Evolutionary conservation across 495 filamentous ascomycete genomes (phyloP).

Genomic region (Penicillium egyptiacum): DNA sequence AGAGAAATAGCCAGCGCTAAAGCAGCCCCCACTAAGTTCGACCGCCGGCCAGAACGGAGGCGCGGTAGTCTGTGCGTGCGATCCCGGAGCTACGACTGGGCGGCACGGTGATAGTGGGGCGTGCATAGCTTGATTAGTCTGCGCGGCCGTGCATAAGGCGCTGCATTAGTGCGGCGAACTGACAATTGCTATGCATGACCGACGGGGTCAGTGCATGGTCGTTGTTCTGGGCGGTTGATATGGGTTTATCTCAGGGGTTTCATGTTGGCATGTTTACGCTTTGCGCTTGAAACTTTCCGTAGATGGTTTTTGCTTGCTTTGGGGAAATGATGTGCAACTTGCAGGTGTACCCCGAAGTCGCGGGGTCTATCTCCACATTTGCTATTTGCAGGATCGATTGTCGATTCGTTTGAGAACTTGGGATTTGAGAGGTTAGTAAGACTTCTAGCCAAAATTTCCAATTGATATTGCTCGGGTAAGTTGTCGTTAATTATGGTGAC

Average conservation of each 20-base stretch:
- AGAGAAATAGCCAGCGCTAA: slow-evolving; percentile 1
- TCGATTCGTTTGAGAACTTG: background rate
- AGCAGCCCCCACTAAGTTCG: slow-evolving; percentile 14
- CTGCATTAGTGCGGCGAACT: slow-evolving; percentile 34
- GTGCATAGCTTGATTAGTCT: slow-evolving; percentile 16
- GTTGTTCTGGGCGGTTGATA: slow-evolving; percentile 11
- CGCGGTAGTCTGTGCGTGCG: slow-evolving; percentile 28
- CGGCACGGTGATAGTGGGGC: slow-evolving; percentile 21
- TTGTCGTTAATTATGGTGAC: background rate
- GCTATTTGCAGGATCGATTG: background rate
- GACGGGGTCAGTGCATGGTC: slow-evolving; percentile 27
- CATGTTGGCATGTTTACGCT: background rate
- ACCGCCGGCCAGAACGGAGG: slow-evolving; percentile 25
- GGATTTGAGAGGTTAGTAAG: background rate
- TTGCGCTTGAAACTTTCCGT: background rate
- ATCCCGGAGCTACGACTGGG: slow-evolving; percentile 25
- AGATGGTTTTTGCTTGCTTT: background rate
- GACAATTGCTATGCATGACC: slow-evolving; percentile 24
- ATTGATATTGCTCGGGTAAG: background rate
- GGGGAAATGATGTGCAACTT: slow-evolving; percentile 14
- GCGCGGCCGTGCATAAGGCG: slow-evolving; percentile 23
- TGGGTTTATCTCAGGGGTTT: slow-evolving; percentile 20
- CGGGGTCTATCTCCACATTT: slow-evolving; percentile 5
- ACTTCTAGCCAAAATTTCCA: background rate
- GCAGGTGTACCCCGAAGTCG: slow-evolving; percentile 18